Evolutionary conservation across 1,139 yeast genomes (phyloP).

Genomic region (Meyerozyma athensensis): DNA sequence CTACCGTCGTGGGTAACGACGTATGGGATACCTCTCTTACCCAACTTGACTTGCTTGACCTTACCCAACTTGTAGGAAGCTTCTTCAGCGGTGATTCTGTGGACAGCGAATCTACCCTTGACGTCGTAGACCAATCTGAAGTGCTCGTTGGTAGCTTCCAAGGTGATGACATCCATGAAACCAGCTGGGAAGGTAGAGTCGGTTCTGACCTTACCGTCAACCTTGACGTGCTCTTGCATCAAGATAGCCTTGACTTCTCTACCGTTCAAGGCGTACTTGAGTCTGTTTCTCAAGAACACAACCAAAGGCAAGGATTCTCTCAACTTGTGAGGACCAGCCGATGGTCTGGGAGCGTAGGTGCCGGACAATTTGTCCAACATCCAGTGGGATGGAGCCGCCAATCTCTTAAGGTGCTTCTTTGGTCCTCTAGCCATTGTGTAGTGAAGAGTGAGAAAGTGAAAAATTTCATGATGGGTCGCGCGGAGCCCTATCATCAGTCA

Average conservation of each 20-base stretch:
- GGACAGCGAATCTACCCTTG: conserved; percentile 98
- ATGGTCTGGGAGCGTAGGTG: conserved; percentile 99
- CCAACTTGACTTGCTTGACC: conserved; percentile 96
- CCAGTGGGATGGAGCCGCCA: conserved; percentile 94
- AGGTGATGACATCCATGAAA: conserved; percentile 96
- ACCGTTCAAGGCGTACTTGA: conserved; percentile 15
- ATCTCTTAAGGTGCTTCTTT: conserved; percentile 43
- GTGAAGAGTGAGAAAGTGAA: conserved; percentile 7
- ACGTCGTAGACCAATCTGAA: conserved; percentile 97
- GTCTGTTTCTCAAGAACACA: conserved; percentile 14
- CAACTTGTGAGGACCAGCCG: conserved; percentile 99
- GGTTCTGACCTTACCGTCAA: conserved; percentile 99
- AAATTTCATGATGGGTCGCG: conserved; percentile 1
- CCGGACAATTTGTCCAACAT: conserved; percentile 99
- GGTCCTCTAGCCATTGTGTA: conserved; percentile 25
- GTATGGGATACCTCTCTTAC: conserved; percentile 97
- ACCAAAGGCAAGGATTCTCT: conserved; percentile 97
- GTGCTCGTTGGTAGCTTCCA: conserved; percentile 98
- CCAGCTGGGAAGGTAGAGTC: conserved; percentile 99
- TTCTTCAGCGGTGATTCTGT: conserved; percentile 98
- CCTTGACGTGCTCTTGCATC: conserved; percentile 99
- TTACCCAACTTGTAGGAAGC: conserved; percentile 96
- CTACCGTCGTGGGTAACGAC: conserved; percentile 99
- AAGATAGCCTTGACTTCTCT: conserved; percentile 98
- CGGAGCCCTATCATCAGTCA: background rate